Conservation (phyloP, 495 filamentous ascomycete genomes). For the Astrothelium subdiscretum region DNA sequence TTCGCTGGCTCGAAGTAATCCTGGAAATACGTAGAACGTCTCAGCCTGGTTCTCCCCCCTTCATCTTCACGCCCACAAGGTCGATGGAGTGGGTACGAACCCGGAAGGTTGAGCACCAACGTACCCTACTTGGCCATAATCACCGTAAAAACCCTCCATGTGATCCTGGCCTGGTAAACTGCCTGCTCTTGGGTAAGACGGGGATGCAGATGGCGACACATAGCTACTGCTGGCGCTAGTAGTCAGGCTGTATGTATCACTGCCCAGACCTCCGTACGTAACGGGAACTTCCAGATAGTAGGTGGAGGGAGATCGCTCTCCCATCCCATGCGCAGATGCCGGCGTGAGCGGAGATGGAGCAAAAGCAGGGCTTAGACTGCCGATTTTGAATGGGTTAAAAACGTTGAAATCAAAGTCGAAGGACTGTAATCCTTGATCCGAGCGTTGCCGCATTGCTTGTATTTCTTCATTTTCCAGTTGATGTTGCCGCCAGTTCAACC, state of each 20-base stretch:
- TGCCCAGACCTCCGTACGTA: neutral
- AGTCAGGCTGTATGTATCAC: neutral
- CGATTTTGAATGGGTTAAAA: constrained; percentile 20
- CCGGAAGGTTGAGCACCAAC: neutral
- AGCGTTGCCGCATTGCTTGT: constrained; percentile 11
- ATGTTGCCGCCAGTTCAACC: constrained; percentile 18
- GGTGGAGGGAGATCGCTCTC: neutral
- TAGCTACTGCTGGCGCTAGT: neutral
- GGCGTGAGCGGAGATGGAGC: constrained; percentile 24
- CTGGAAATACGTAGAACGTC: constrained; percentile 2
- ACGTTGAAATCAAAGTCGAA: constrained; percentile 22
- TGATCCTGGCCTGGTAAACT: neutral
- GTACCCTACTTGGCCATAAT: neutral
- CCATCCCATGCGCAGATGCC: neutral
- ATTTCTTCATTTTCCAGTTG: constrained; percentile 14
- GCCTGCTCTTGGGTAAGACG: neutral
- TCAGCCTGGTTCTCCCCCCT: neutral
- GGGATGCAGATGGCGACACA: neutral
- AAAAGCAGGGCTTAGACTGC: constrained; percentile 30
- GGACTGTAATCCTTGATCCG: constrained; percentile 13
- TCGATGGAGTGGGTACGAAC: constrained; percentile 1
- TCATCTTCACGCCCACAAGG: neutral
- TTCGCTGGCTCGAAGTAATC: neutral
- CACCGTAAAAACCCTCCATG: neutral
- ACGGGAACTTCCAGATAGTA: neutral